phyloP scores from a whole-genome alignment of 768 basidiomycete species.

The Russula sp. region DNA sequence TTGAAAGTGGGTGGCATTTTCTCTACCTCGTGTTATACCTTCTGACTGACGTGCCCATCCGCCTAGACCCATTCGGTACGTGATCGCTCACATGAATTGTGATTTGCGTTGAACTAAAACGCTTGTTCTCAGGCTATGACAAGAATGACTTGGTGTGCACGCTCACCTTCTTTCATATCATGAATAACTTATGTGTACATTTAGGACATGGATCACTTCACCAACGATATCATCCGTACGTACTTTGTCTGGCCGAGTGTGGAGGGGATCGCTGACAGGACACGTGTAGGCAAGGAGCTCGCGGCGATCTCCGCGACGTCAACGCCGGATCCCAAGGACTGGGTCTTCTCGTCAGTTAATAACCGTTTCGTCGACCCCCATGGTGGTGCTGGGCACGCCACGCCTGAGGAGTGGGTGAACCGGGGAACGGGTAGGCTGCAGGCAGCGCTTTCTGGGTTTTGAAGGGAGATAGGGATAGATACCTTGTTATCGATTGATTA shows the following conservation, averaged over 20 bases:
- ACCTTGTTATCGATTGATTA: background rate
- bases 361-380: slow-evolving; percentile 50
- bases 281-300: slow-evolving; percentile 52
- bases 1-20: slow-evolving; percentile 53
- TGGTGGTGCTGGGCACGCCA: slow-evolving; percentile 42
- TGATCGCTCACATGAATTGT: slow-evolving; percentile 13
- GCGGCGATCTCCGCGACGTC: slow-evolving; percentile 59
- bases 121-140: slow-evolving; percentile 49
- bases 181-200: slow-evolving; percentile 13
- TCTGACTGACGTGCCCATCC: slow-evolving; percentile 17
- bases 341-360: slow-evolving; percentile 62
- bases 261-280: slow-evolving; percentile 8
- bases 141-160: slow-evolving; percentile 63
- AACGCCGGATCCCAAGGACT: slow-evolving; percentile 54
- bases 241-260: slow-evolving; percentile 20
- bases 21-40: slow-evolving; percentile 12
- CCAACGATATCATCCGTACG: slow-evolving; percentile 62
- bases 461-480: background rate
- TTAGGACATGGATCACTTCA: slow-evolving; percentile 69
- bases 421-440: slow-evolving; percentile 49
- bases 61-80: slow-evolving; percentile 48
- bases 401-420: slow-evolving; percentile 57
- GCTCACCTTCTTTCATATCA: slow-evolving; percentile 11
- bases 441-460: slow-evolving; percentile 30
- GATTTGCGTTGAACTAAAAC: slow-evolving; percentile 13